Percentiles rank a stretch among this genome's conserved stretches.
Evolutionary conservation across 2,329 filamentous ascomycete species (phyloP).

Genomic region (Nannizzia gypsea): DNA sequence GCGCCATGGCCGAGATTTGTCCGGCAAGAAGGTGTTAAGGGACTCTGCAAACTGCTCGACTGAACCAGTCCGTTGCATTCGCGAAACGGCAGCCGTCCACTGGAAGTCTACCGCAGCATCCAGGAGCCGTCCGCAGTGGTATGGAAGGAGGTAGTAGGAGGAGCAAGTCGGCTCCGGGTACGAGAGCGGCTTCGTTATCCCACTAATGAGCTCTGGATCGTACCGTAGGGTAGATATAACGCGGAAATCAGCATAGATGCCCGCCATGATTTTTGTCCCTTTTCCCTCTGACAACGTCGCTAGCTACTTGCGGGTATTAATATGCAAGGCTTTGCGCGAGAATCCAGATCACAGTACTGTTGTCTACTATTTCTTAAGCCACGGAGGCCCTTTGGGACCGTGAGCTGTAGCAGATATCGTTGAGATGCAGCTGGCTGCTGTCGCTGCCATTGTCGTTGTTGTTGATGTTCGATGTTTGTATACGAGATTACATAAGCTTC

Average conservation of each 20-base stretch:
- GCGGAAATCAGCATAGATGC: slow-evolving; percentile 36
- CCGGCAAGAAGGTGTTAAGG: slow-evolving; percentile 24
- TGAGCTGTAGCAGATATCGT: background rate
- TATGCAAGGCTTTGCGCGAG: no score
- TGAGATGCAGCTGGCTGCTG: background rate
- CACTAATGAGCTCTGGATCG: slow-evolving; percentile 46
- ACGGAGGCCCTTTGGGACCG: background rate
- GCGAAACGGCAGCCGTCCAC: slow-evolving; percentile 29
- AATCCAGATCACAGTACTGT: background rate
- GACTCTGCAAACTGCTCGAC: slow-evolving; percentile 20
- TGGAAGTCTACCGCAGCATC: slow-evolving; percentile 42
- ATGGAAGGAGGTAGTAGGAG: slow-evolving; percentile 66
- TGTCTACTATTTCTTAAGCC: background rate
- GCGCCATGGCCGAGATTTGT: slow-evolving; percentile 26
- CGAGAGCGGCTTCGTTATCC: slow-evolving; percentile 18
- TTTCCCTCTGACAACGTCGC: background rate
- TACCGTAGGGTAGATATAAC: slow-evolving; percentile 63
- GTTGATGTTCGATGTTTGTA: background rate
- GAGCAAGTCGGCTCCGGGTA: slow-evolving; percentile 37
- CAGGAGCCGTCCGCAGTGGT: slow-evolving; percentile 69
- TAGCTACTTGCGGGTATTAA: no score
- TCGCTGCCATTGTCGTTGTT: background rate
- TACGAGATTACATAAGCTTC: background rate
- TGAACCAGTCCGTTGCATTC: slow-evolving; percentile 20
- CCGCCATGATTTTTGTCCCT: background rate